Conservation (phyloP, 345 rosid species). For the Punica granatum region DNA sequence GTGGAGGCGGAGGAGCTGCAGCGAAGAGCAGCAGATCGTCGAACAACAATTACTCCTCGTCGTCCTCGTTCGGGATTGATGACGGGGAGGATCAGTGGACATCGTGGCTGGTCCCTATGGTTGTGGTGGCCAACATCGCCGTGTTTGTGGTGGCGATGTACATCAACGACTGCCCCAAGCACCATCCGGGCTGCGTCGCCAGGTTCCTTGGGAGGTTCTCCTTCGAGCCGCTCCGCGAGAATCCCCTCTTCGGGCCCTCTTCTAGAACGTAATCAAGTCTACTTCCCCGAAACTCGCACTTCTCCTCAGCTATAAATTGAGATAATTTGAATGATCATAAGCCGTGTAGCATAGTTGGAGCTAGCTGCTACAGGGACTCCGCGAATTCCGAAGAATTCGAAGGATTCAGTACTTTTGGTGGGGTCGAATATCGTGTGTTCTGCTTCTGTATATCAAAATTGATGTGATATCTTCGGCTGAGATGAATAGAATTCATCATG, state of each 20-base stretch:
- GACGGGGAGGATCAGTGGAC: constrained; percentile 55
- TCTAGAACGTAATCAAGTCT: constrained; percentile 45
- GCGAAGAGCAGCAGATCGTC: not conserved
- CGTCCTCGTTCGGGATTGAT: constrained; percentile 33
- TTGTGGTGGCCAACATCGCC: constrained; percentile 53
- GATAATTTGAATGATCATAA: not conserved
- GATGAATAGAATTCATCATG: no score
- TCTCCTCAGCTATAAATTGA: not conserved
- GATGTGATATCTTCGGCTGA: no score
- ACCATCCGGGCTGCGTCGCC: constrained; percentile 49
- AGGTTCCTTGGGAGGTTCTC: constrained; percentile 74
- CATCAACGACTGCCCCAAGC: constrained; percentile 63
- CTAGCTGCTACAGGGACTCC: no score
- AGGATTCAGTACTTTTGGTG: no score
- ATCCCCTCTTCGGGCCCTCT: constrained; percentile 90
- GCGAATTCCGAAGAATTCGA: no score
- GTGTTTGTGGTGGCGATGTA: constrained; percentile 64
- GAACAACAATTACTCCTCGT: constrained; percentile 7
- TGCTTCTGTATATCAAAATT: no score
- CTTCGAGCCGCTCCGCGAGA: constrained; percentile 64
- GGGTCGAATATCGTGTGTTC: no score
- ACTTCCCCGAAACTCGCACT: not conserved
- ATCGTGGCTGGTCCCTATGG: constrained; percentile 80
- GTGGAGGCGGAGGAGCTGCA: constrained; percentile 6
- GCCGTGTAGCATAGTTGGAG: no score